Base-by-base conservation (phyloP, 2,329 filamentous ascomycete genomes). In the Magnaporthales sp. region DNA sequence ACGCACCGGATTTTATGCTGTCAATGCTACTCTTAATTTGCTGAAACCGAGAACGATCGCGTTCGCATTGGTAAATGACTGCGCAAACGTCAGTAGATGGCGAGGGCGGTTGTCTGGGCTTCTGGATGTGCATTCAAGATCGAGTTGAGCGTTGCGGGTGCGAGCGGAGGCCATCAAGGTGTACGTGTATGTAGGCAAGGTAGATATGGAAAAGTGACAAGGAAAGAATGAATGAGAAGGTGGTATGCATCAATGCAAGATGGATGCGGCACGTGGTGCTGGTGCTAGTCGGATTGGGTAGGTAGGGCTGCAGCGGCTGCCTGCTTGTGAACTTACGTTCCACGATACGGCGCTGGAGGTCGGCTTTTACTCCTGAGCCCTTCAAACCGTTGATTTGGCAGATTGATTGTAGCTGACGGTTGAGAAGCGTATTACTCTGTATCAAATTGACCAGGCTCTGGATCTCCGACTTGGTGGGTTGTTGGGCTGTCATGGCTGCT, bases 301-400 rank as follows among this genome's bases (percentile, higher is more conserved):
- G 62, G 27, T 27, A 68, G 68, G 46, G 67, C 58, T 65, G 67
- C 46, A 68, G 68, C 27, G 60, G 26, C 27, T 30, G 24, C 24
- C 58, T 27, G 58, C 29, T n/a, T 22, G 69, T 65, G 67, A 66
- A 87, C 91, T 78, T 83, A 98, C 95, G 86, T 68, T 86, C 81
- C 69, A 90, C 86, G 68, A 97, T 91, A 72, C 94, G 89, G 67
- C 81, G 80, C 78, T 97, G 93, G 68, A 98, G 81, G 58, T 91
- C 86, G 38, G 88, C 86, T 81, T 99, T 99, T 73, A 95, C 89
- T 24, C 95, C 95, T 30, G 89, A 91, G 68, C 91, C 90, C 70
- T 86, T 85, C 46, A 96, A 81, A 62, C 88, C 85, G 79, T 96
- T 91, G 68, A 85, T 81, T 69, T 87, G 85, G 74, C 94, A 91